A percentile compares a stretch with the other conserved stretches of the same genome.
Conservation (phyloP, 2,329 filamentous ascomycete genomes). For the Rutstroemia sp. region DNA sequence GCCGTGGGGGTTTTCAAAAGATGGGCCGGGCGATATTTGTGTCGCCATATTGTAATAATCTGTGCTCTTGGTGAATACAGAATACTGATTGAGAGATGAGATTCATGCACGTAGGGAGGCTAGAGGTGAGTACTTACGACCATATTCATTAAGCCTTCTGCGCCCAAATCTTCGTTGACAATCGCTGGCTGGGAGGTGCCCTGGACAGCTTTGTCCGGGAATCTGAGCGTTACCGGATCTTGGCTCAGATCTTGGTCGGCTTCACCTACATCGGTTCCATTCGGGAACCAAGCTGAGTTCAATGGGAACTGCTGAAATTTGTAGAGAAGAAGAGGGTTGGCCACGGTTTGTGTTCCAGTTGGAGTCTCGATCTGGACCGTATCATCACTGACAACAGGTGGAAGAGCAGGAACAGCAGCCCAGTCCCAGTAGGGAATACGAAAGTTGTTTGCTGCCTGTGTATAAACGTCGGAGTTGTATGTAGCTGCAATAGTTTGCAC, state of each 20-base stretch:
- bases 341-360: constrained; percentile 23
- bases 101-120: neutral
- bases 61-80: neutral
- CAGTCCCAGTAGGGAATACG: constrained; percentile 43
- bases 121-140: neutral
- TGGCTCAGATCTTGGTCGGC: neutral
- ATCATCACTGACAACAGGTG: constrained; percentile 27
- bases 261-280: neutral
- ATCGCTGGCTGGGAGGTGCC: neutral
- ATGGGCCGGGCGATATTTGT: constrained; percentile 15
- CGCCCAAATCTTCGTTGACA: neutral
- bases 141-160: neutral
- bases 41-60: neutral
- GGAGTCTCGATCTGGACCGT: constrained; percentile 26
- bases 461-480: constrained; percentile 33
- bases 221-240: constrained; percentile 12
- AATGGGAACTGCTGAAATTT: constrained; percentile 34
- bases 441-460: constrained; percentile 32
- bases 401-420: constrained; percentile 35
- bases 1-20: constrained; percentile 40
- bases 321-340: constrained; percentile 46
- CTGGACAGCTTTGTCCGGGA: neutral
- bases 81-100: neutral
- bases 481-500: constrained; percentile 38
- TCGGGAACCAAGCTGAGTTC: constrained; percentile 29